A percentile compares a stretch with the other conserved stretches of the same genome.
Conservation (phyloP, 2,329 filamentous ascomycete species). For the Fusarium duplospermum region DNA sequence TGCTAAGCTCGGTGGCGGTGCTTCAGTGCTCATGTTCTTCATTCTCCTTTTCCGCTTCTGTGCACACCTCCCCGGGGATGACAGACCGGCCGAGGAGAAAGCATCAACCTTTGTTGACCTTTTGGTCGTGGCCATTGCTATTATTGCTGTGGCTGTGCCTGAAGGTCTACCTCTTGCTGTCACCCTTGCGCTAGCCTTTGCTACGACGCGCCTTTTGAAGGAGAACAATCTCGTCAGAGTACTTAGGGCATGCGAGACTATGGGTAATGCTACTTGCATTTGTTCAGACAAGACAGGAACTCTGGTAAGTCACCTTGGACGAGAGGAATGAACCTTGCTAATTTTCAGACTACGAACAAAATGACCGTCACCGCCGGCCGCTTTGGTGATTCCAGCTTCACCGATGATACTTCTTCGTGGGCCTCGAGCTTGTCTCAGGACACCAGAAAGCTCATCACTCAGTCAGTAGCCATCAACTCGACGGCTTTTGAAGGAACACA, state of each 20-base stretch:
- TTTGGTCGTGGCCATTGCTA: constrained; percentile 72
- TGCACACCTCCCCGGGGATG: constrained; percentile 7
- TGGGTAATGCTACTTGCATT: neutral
- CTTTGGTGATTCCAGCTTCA: constrained; percentile 37
- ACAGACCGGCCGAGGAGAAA: constrained; percentile 11
- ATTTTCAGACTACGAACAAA: constrained; percentile 42
- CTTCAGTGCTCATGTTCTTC: constrained; percentile 19
- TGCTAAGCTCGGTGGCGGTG: constrained; percentile 59
- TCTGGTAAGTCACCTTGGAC: neutral
- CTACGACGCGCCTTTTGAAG: constrained; percentile 39
- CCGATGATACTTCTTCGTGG: constrained; percentile 5
- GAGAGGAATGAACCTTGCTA: neutral
- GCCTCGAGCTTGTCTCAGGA: constrained; percentile 23
- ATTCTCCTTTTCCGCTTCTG: constrained; percentile 19
- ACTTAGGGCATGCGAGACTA: neutral
- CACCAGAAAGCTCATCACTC: constrained; percentile 51
- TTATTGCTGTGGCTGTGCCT: constrained; percentile 74
- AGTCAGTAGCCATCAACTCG: constrained; percentile 65
- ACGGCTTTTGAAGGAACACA: constrained; percentile 66
- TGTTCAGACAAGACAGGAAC: neutral
- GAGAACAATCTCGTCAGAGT: neutral
- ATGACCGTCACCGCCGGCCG: constrained; percentile 43
- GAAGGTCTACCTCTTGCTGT: constrained; percentile 74
- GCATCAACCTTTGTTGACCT: constrained; percentile 54
- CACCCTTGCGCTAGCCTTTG: constrained; percentile 73